Evolutionary conservation across 495 filamentous ascomycete genomes (phyloP), one percentile per base, ranked within the genome.

Genomic region (Lasiosphaeris hirsuta): DNA sequence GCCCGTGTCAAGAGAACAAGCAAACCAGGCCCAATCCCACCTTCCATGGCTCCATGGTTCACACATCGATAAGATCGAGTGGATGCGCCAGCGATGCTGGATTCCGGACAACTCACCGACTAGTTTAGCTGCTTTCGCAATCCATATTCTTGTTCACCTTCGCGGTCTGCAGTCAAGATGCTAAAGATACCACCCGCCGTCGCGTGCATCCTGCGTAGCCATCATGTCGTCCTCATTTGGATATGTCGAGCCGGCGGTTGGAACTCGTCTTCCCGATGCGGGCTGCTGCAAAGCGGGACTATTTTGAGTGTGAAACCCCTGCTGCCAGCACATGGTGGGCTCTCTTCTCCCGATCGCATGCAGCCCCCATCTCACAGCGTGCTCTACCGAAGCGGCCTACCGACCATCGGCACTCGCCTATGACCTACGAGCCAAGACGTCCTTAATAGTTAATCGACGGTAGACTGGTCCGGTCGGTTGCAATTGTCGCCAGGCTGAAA

Each of bases 181-280:
- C 63, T 62, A 63, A 60, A 60, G 45, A 63, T 62, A 57, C 48
- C 63, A 50, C 46, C 60, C 57, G 59, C 53, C 30, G 47, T 58
- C 23, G 50, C 55, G 48, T 51, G 51, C 23, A 36, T 46, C 18
- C 35, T 41, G 40, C 49, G 38, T 51, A 51, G 45, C 53, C 19
- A 42, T 47, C 53, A 55, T 38, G 10, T 55, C 33, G 33, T 30
- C 23, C 5, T 30, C 23, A 30, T 30, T 30, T 30, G 23, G 19
- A 45, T 47, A 49, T 40, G 58, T 42, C 44, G 17, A 36, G 52
- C 49, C 39, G 59, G 61, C 64, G 64, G 61, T 62, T 67, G 64
- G 64, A 64, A 62, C 35, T 43, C 48, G 37, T 38, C 37, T 23
- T 48, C 58, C 60, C 60, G 60, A 46, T 58, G 60, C 60, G 54